Percentiles rank a stretch among this genome's conserved stretches.
These are phyloP conservation scores for Rhododendron vialii DNA, from an alignment of 148 eudicot species.

Conservation along the genomic window DNA sequence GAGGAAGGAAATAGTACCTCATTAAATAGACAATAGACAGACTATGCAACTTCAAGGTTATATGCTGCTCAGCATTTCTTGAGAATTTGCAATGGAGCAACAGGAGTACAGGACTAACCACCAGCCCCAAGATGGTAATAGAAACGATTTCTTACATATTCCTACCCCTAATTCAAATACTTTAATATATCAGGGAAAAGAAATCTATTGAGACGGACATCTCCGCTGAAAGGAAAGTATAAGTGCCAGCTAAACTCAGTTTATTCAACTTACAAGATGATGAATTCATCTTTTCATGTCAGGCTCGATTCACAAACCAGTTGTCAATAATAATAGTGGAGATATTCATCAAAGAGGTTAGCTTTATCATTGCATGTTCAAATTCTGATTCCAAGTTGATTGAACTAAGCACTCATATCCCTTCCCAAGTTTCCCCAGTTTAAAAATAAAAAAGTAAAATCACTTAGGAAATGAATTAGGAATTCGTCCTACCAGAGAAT, in stretches of 20 bases:
- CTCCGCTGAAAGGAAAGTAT: not conserved
- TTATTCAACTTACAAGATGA: not conserved
- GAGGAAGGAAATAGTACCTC: conserved; percentile 10
- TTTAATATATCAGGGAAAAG: not conserved
- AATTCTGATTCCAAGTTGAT: not conserved
- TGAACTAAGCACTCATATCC: not conserved
- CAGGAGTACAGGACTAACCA: not conserved
- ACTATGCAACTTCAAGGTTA: not conserved
- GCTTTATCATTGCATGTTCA: not conserved
- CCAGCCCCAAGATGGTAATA: not conserved
- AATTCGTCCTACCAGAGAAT: not conserved
- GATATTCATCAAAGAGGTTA: not conserved
- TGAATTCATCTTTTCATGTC: not conserved
- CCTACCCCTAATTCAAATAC: too few relatives aligned
- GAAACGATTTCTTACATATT: not conserved
- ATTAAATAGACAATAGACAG: not conserved
- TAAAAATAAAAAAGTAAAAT: not conserved
- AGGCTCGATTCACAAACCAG: not conserved
- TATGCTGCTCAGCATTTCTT: not conserved
- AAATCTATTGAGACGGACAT: not conserved
- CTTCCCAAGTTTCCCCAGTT: not conserved
- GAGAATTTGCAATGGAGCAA: not conserved
- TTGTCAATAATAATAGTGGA: not conserved
- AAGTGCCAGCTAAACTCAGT: not conserved
- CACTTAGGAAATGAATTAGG: not conserved